These are phyloP conservation scores for Myriosclerotinia scirpicola DNA, from an alignment of 2,329 filamentous ascomycete genomes.

Conservation along the genomic window DNA sequence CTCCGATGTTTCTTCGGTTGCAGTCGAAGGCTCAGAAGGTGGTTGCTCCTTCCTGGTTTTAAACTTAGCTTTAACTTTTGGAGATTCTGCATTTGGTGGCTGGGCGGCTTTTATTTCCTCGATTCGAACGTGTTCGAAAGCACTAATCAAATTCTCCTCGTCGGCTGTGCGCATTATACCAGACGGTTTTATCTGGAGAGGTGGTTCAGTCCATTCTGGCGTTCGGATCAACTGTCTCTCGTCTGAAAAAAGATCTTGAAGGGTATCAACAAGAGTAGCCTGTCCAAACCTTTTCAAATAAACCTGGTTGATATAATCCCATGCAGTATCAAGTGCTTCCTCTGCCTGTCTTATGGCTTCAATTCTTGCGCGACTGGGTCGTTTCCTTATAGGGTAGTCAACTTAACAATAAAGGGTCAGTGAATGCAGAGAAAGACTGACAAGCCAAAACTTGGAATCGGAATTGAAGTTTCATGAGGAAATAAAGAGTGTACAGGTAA, in stretches of 20 bases:
- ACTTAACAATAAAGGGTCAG: not conserved
- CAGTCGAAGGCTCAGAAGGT: too few relatives aligned
- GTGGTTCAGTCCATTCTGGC: not conserved
- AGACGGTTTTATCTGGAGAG: not conserved
- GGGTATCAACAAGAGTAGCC: not conserved
- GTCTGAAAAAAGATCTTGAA: not conserved
- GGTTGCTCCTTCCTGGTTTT: not conserved
- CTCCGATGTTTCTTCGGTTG: not conserved
- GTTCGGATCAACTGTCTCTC: not conserved
- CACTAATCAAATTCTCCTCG: not conserved
- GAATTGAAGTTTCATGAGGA: too few relatives aligned
- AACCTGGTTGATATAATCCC: not conserved
- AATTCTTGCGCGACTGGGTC: not conserved
- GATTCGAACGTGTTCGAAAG: not conserved
- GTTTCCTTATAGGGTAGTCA: not conserved
- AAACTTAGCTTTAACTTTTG: not conserved
- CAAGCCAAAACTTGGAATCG: too few relatives aligned
- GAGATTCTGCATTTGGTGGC: not conserved
- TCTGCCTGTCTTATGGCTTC: not conserved
- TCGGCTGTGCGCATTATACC: too few relatives aligned
- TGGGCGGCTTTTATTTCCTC: not conserved
- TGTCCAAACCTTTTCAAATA: not conserved
- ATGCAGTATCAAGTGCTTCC: not conserved
- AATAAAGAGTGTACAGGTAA: too few relatives aligned
- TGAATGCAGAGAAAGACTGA: not conserved